Evolutionary conservation across 768 basidiomycete species (phyloP).

Genomic region (Mycena maculata): DNA sequence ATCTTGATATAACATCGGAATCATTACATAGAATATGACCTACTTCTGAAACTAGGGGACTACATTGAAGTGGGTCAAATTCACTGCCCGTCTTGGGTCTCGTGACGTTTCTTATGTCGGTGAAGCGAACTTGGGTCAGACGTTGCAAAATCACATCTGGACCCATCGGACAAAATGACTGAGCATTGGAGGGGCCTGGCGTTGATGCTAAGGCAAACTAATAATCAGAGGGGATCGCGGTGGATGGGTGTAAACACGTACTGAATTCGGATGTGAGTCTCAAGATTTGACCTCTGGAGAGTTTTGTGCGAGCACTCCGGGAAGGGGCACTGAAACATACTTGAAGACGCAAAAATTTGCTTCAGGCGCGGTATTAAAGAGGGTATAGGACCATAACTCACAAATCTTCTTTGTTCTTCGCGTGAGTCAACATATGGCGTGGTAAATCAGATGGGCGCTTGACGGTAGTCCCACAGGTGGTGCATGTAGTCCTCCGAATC

Average conservation of each 20-base stretch:
- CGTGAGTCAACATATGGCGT: constrained; percentile 30
- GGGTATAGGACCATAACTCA: neutral
- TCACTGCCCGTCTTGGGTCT: constrained; percentile 2
- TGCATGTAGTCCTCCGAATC: constrained; percentile 21
- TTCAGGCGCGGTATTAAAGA: neutral
- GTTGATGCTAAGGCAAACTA: constrained; percentile 38
- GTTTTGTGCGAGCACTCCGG: constrained; percentile 42
- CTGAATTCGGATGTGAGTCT: constrained; percentile 48
- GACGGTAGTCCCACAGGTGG: constrained; percentile 26
- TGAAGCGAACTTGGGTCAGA: constrained; percentile 46
- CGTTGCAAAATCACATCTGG: constrained; percentile 40
- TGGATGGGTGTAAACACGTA: constrained; percentile 26
- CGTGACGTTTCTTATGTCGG: constrained; percentile 48
- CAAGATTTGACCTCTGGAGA: constrained; percentile 47
- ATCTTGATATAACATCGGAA: too few species aligned
- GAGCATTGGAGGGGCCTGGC: constrained; percentile 43
- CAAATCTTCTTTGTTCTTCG: constrained; percentile 36
- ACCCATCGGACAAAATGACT: constrained; percentile 15
- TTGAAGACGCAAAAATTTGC: constrained; percentile 1
- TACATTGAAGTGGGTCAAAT: neutral
- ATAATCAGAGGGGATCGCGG: neutral
- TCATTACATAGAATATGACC: too few species aligned
- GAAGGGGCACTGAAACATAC: constrained; percentile 44
- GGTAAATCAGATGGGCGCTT: constrained; percentile 29
- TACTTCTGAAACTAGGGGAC: too few species aligned